Evolutionary conservation across 345 rosid genomes (phyloP).

Genomic region (Rubroshorea leprosula): DNA sequence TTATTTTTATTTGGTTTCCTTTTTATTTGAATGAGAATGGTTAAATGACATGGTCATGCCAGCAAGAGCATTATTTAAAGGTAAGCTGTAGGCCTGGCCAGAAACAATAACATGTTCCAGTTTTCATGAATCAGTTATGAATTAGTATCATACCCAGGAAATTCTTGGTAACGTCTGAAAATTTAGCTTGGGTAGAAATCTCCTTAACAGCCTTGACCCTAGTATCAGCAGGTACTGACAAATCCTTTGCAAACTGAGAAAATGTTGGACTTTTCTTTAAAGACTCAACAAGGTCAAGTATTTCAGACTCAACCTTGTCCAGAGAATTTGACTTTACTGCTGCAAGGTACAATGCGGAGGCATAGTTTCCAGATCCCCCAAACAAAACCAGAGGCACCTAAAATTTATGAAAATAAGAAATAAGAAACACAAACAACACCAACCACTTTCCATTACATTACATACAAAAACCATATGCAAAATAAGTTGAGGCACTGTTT

Average conservation of each 20-base stretch:
- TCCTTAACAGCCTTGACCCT: constrained; percentile 62
- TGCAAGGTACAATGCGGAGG: constrained; percentile 68
- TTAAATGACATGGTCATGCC: not conserved
- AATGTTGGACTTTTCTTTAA: constrained; percentile 51
- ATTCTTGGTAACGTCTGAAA: constrained; percentile 60
- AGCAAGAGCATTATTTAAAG: not conserved
- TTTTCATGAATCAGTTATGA: not conserved
- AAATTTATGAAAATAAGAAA: constrained; percentile 3
- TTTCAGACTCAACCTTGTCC: constrained; percentile 74
- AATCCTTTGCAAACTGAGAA: constrained; percentile 67
- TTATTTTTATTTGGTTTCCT: not conserved
- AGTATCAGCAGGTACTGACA: constrained; percentile 56
- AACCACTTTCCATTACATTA: no score
- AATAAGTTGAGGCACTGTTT: no score
- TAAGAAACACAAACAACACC: no score
- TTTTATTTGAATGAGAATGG: not conserved
- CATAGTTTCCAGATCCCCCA: constrained; percentile 89
- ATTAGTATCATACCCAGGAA: constrained; percentile 83
- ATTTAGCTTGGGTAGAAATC: constrained; percentile 55
- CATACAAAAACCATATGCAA: no score
- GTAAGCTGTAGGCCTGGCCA: no score
- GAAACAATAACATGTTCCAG: not conserved
- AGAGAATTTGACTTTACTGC: constrained; percentile 58
- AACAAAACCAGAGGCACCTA: constrained; percentile 69
- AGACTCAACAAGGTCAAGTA: constrained; percentile 65